Base-by-base conservation (phyloP, 306 rosid genomes). In the Senna tora region DNA sequence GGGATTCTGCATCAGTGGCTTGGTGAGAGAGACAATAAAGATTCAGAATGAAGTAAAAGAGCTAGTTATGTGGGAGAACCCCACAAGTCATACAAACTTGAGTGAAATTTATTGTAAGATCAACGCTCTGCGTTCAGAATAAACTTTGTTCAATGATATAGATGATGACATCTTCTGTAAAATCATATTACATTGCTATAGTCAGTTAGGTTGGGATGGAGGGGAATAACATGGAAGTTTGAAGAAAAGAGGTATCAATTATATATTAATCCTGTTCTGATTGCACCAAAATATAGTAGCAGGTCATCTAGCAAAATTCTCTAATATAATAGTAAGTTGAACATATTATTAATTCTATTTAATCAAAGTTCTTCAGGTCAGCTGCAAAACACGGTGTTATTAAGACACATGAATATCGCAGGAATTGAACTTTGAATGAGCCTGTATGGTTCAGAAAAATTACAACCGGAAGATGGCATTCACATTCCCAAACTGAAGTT, bases 41-140 rank as follows among this genome's bases (percentile, higher is more conserved):
- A 82, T 94, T 49, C 79, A 79, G 78, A 70, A 80, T 36, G 80
- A 86, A 71, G 73, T 89, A 50, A 81, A 59, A 64, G 86, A 90
- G 42, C 75, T 93, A 21, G 41, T 83, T 63, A 74, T 80, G 73
- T 77, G 87, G 93, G 90, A 84, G 85, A 87, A 80, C 57, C 92
- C 87, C 54, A 79, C 78, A 2, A 59, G 63, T 70, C 86, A 77
- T 52, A 42, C 77, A 47, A 67, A 72, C 67, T 64, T 75, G 73
- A 71, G 49, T 7, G 68, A 88, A 55, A 42, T 88, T 58, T 74
- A 77, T 34, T 67, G 73, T n/a, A 76, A 73, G 80, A 72, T 79
- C 56, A 66, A 75, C 41, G 54, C 65, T 17, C 19, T 21, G 39
- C 20, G 32, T 25, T 69, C 75, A 25, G 2, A 39, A 39, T 77